These are phyloP conservation scores for Talaromyces ruber DNA, from an alignment of 495 filamentous ascomycete genomes.

Conservation along the genomic window DNA sequence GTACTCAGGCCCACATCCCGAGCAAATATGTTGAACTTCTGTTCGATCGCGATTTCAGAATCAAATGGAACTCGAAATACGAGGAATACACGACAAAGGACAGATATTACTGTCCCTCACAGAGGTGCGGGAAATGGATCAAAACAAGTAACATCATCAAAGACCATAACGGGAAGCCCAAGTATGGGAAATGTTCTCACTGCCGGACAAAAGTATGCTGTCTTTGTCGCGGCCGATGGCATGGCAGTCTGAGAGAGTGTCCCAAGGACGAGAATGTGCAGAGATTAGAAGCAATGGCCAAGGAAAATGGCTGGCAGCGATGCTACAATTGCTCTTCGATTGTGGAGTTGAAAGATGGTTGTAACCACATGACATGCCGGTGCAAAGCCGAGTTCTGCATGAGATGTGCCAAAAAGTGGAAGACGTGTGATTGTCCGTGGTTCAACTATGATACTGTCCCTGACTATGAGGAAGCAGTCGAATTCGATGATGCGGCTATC, in stretches of 20 bases:
- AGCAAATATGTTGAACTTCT: slow-evolving; percentile 65
- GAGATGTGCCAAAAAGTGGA: slow-evolving; percentile 71
- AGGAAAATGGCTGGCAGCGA: slow-evolving; percentile 65
- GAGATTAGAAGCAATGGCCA: slow-evolving; percentile 56
- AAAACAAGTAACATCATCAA: slow-evolving; percentile 54
- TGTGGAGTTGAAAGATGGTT: slow-evolving; percentile 74
- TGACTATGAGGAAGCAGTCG: slow-evolving; percentile 14
- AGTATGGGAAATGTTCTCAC: slow-evolving; percentile 52
- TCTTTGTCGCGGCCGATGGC: slow-evolving; percentile 64
- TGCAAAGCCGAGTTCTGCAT: slow-evolving; percentile 80
- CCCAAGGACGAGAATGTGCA: slow-evolving; percentile 62
- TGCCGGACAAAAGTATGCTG: slow-evolving; percentile 71
- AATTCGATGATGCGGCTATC: not conserved
- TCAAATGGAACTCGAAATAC: slow-evolving; percentile 67
- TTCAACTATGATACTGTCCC: slow-evolving; percentile 55
- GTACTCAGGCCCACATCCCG: slow-evolving; percentile 61
- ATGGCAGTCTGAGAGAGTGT: slow-evolving; percentile 51
- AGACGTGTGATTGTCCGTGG: slow-evolving; percentile 72
- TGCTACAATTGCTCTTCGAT: slow-evolving; percentile 67
- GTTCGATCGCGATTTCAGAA: slow-evolving; percentile 66
- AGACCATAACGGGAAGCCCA: slow-evolving; percentile 34
- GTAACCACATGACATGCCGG: slow-evolving; percentile 80
- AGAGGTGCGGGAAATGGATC: slow-evolving; percentile 67
- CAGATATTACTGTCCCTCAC: slow-evolving; percentile 63
- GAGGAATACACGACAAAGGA: slow-evolving; percentile 65